Conservation (phyloP, 164 flowering plant species). For the Nymphaea thermarum region DNA sequence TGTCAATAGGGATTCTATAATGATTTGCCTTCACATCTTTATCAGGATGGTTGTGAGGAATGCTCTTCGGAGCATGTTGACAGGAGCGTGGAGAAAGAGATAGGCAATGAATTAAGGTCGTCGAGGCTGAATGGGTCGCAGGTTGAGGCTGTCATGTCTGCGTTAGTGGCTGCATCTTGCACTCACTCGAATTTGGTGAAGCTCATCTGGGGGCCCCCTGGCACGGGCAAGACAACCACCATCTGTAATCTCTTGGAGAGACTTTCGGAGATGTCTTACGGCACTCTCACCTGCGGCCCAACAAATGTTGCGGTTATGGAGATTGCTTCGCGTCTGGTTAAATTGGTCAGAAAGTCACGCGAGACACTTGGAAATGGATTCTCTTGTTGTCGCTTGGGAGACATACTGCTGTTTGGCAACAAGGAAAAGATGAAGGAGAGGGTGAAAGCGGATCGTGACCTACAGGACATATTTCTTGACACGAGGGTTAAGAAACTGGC, state of each 20-base stretch:
- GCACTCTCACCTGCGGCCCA: slow-evolving; percentile 60
- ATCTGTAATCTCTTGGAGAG: slow-evolving; percentile 26
- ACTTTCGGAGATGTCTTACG: slow-evolving; percentile 24
- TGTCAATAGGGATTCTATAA: not conserved
- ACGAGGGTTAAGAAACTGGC: slow-evolving; percentile 8
- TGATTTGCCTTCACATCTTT: not conserved
- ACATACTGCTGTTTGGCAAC: slow-evolving; percentile 61
- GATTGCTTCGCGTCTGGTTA: slow-evolving; percentile 42
- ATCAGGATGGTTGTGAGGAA: not conserved
- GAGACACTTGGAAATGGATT: not conserved
- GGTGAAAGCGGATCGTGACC: slow-evolving; percentile 18
- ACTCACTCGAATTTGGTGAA: slow-evolving; percentile 25
- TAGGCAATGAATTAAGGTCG: not conserved
- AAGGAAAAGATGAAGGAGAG: slow-evolving; percentile 17
- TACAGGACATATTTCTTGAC: slow-evolving; percentile 47
- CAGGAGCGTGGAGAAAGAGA: not conserved
- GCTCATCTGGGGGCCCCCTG: slow-evolving; percentile 83
- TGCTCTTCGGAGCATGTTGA: not conserved
- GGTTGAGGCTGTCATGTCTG: slow-evolving; percentile 23
- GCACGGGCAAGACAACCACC: slow-evolving; percentile 76
- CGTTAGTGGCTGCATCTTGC: slow-evolving; percentile 20
- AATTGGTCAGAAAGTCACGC: slow-evolving; percentile 17
- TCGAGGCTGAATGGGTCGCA: slow-evolving; percentile 49
- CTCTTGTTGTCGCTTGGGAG: slow-evolving; percentile 28
- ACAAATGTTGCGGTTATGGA: slow-evolving; percentile 59